A percentile compares a stretch with the other conserved stretches of the same genome.
phyloP scores from a whole-genome alignment of 2,329 filamentous ascomycete species.

The Thermoascus crustaceus region DNA sequence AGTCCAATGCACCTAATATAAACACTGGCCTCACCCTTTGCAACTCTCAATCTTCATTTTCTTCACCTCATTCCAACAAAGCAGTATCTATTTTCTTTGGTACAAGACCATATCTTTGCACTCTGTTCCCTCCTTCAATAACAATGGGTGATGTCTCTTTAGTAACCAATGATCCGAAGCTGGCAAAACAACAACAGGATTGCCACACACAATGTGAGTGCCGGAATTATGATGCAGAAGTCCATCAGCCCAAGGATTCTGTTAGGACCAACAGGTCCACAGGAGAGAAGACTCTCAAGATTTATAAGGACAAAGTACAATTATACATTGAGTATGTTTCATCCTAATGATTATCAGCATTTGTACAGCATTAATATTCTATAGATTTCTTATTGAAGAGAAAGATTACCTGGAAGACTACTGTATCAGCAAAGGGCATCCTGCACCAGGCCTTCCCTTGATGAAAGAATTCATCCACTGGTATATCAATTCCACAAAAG shows the following conservation, averaged over 20 bases:
- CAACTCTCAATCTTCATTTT: no score
- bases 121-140: no score
- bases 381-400: not conserved
- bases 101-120: no score
- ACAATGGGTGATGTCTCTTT: no score
- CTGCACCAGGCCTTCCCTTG: not conserved
- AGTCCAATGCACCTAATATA: no score
- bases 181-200: no score
- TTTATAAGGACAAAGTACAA: not conserved
- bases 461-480: not conserved
- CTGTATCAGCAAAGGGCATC: not conserved
- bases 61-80: no score
- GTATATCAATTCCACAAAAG: not conserved
- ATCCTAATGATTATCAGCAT: not conserved
- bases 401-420: not conserved
- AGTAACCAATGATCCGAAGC: no score
- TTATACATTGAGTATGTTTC: not conserved
- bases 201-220: no score
- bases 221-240: not conserved
- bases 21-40: no score
- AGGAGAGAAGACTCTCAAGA: not conserved
- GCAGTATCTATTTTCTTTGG: no score
- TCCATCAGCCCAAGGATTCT: not conserved
- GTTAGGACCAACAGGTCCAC: not conserved
- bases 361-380: not conserved